phyloP scores from a whole-genome alignment of 2,329 filamentous ascomycete genomes.

The Verruconis gallopava region DNA sequence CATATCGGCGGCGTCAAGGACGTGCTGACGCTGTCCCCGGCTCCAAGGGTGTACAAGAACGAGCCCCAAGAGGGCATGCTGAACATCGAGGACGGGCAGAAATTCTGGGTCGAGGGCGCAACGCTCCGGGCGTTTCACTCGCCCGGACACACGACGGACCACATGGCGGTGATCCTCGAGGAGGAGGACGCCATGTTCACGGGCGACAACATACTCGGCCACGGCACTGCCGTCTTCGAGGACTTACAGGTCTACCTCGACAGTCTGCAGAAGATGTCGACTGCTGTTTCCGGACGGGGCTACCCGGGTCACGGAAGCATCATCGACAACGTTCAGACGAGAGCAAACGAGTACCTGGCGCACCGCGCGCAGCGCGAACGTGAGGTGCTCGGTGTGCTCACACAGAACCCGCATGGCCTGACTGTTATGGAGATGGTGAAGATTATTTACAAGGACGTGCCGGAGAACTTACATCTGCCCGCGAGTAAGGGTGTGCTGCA shows the following conservation, averaged over 20 bases:
- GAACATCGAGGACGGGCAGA: constrained; percentile 44
- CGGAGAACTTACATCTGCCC: constrained; percentile 59
- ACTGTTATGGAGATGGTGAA: constrained; percentile 73
- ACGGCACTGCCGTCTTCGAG: constrained; percentile 29
- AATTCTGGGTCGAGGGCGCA: constrained; percentile 45
- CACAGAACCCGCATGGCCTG: constrained; percentile 34
- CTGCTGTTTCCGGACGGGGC: constrained; percentile 51
- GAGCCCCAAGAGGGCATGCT: constrained; percentile 38
- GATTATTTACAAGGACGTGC: constrained; percentile 70
- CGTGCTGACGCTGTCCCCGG: constrained; percentile 50
- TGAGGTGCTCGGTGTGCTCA: constrained; percentile 24
- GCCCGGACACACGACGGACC: constrained; percentile 70
- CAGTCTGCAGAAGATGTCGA: constrained; percentile 57
- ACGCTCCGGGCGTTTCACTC: constrained; percentile 55
- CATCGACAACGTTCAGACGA: constrained; percentile 56
- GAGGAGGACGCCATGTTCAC: constrained; percentile 27
- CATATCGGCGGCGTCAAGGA: constrained; percentile 67
- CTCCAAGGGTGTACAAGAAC: constrained; percentile 53
- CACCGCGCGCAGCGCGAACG: constrained; percentile 67
- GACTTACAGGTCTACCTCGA: constrained; percentile 28
- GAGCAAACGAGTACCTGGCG: constrained; percentile 68
- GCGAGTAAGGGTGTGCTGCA: constrained; percentile 66
- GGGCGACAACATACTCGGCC: constrained; percentile 30
- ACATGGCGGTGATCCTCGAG: constrained; percentile 63
- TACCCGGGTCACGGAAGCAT: constrained; percentile 85